These are phyloP conservation scores for Lupinus albus DNA, from an alignment of 306 rosid genomes.

Conservation along the genomic window DNA sequence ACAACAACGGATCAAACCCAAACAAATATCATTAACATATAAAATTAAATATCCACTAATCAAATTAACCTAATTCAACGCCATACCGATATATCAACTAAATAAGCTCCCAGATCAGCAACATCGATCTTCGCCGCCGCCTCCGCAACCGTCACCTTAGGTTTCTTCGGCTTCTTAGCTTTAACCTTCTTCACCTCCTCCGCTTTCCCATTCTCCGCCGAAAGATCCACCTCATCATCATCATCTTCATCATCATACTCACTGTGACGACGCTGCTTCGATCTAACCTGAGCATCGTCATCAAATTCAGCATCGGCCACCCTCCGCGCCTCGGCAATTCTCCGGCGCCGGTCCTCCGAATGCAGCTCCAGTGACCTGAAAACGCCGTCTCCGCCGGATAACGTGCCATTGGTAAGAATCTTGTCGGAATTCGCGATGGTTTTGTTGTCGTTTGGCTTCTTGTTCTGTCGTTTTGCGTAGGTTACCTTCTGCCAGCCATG, in stretches of 20 bases:
- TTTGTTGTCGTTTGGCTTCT: constrained; percentile 49
- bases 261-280: constrained; percentile 52
- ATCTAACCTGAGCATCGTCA: constrained; percentile 56
- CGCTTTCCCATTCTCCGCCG: constrained; percentile 55
- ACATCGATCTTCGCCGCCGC: constrained; percentile 85
- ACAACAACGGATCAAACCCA: constrained; percentile 52
- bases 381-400: constrained; percentile 52
- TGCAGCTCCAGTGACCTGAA: constrained; percentile 80
- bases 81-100: constrained; percentile 69
- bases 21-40: constrained; percentile 41
- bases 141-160: constrained; percentile 83
- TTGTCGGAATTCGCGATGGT: constrained; percentile 39
- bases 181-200: constrained; percentile 78
- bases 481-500: constrained; percentile 97
- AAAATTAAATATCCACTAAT: background rate
- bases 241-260: constrained; percentile 52
- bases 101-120: constrained; percentile 61
- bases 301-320: constrained; percentile 45
- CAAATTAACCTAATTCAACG: constrained; percentile 18
- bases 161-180: constrained; percentile 84
- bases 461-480: constrained; percentile 69
- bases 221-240: constrained; percentile 57
- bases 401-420: constrained; percentile 41
- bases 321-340: constrained; percentile 68
- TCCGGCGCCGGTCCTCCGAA: constrained; percentile 76